phyloP scores from a whole-genome alignment of 2,329 filamentous ascomycete genomes.

The Fusarium coffeatum region DNA sequence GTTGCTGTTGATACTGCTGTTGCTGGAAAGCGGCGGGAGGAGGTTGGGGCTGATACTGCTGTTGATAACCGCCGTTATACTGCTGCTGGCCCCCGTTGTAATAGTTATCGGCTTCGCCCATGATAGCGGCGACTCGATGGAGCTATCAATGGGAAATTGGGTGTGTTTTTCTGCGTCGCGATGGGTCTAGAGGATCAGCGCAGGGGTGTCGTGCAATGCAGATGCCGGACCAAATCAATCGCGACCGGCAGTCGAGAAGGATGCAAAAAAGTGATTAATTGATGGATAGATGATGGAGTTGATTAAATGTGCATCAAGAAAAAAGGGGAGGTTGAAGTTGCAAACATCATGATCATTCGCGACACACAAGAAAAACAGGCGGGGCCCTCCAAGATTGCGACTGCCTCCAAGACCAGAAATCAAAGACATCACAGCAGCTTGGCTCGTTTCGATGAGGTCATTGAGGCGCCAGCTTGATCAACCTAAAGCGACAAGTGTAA shows the following conservation, averaged over 20 bases:
- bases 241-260: background rate
- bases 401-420: constrained; percentile 10
- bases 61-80: constrained; percentile 41
- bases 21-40: constrained; percentile 33
- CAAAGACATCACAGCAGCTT: constrained; percentile 39
- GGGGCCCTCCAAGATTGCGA: constrained; percentile 33
- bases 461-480: constrained; percentile 26
- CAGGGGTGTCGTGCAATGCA: constrained; percentile 18
- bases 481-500: constrained; percentile 17
- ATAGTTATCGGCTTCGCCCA: constrained; percentile 54
- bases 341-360: constrained; percentile 4
- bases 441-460: constrained; percentile 33
- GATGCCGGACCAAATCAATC: constrained; percentile 12
- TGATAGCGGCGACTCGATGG: constrained; percentile 33
- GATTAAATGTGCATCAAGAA: background rate
- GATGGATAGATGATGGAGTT: background rate
- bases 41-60: constrained; percentile 45
- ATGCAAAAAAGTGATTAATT: background rate
- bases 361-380: constrained; percentile 14
- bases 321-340: background rate
- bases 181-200: constrained; percentile 29
- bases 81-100: constrained; percentile 44
- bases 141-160: background rate
- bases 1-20: constrained; percentile 44
- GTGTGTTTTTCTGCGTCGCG: background rate